Evolutionary conservation across 2,329 filamentous ascomycete genomes (phyloP).

Genomic region (Parafenestella ontariensis): DNA sequence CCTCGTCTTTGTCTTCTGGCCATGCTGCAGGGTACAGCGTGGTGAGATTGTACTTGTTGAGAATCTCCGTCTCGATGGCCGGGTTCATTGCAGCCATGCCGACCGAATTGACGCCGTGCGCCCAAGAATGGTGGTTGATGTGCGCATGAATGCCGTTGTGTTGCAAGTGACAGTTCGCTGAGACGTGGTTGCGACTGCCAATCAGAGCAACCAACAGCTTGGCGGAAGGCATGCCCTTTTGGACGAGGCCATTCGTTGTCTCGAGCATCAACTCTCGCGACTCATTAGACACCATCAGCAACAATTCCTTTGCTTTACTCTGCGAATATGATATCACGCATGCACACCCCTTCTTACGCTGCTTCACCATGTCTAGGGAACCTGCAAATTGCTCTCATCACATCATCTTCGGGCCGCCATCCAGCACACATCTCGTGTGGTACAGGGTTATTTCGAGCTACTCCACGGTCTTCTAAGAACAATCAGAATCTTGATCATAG

Average conservation of each 20-base stretch:
- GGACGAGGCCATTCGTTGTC: not conserved
- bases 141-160: slow-evolving; percentile 13
- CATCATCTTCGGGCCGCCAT: too few relatives aligned
- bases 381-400: too few relatives aligned
- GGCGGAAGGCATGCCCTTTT: slow-evolving; percentile 8
- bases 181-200: slow-evolving; percentile 30
- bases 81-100: slow-evolving; percentile 33
- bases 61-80: slow-evolving; percentile 69
- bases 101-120: slow-evolving; percentile 2
- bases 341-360: too few relatives aligned
- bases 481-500: too few relatives aligned
- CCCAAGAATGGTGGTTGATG: not conserved
- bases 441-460: too few relatives aligned
- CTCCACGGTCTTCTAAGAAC: too few relatives aligned
- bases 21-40: slow-evolving; percentile 82
- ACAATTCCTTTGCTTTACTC: too few relatives aligned
- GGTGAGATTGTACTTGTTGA: slow-evolving; percentile 88
- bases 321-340: too few relatives aligned
- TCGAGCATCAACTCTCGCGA: too few relatives aligned
- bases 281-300: too few relatives aligned
- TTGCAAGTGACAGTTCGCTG: slow-evolving; percentile 19
- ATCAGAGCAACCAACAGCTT: slow-evolving; percentile 19
- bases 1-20: slow-evolving; percentile 81
- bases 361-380: too few relatives aligned
- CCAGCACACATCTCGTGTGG: too few relatives aligned